Conservation (phyloP, 2,329 filamentous ascomycete species). For the Phyllosticta citribraziliensis region DNA sequence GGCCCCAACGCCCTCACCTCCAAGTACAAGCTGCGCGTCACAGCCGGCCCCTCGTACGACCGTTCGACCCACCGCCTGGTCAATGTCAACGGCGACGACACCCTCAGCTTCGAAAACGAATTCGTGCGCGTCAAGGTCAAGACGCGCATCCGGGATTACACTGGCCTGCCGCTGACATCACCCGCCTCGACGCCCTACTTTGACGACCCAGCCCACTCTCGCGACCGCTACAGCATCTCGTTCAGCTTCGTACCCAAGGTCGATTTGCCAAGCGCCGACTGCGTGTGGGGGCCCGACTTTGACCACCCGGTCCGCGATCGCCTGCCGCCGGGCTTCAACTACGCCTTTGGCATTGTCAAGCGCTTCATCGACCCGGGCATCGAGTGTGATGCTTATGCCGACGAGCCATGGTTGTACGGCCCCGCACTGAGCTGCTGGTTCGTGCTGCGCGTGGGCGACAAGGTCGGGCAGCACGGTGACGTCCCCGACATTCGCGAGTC, state of each 20-base stretch:
- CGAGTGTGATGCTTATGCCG: conserved; percentile 27
- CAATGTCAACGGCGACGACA: conserved; percentile 21
- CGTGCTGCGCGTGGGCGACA: conserved; percentile 23
- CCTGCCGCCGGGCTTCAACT: conserved; percentile 26
- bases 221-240: conserved; percentile 26
- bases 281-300: conserved; percentile 29
- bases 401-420: conserved; percentile 28
- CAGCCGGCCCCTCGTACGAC: conserved; percentile 26
- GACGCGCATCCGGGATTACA: conserved; percentile 23
- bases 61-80: conserved; percentile 21
- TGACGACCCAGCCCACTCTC: conserved; percentile 20
- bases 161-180: conserved; percentile 20
- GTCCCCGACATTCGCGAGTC: not conserved
- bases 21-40: conserved; percentile 30
- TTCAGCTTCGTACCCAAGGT: conserved; percentile 29
- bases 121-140: conserved; percentile 23
- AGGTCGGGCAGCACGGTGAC: not conserved
- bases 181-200: conserved; percentile 24
- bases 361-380: conserved; percentile 26
- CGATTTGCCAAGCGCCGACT: conserved; percentile 20
- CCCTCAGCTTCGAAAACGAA: conserved; percentile 20
- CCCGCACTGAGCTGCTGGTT: conserved; percentile 27
- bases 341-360: conserved; percentile 28
- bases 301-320: conserved; percentile 26
- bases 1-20: conserved; percentile 1